phyloP scores from a whole-genome alignment of 2,329 filamentous ascomycete species.

The Periglandula ipomoeae region DNA sequence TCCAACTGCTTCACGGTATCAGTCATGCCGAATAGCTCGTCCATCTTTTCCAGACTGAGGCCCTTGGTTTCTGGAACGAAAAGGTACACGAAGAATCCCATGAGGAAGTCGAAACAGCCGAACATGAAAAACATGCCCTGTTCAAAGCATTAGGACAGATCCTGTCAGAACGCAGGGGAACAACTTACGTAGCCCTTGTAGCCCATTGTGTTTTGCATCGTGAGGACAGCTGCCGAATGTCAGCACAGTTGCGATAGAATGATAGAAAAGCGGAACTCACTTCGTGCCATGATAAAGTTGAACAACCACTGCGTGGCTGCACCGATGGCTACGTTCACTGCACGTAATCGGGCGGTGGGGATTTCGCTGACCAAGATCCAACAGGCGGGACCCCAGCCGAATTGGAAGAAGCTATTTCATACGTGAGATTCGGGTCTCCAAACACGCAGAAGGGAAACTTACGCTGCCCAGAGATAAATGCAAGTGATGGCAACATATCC shows the following conservation, averaged over 20 bases:
- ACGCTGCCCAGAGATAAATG: constrained; percentile 61
- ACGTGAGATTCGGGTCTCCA: constrained; percentile 11
- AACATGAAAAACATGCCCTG: constrained; percentile 61
- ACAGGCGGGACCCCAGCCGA: constrained; percentile 62
- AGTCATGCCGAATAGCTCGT: constrained; percentile 55
- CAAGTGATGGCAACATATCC: constrained; percentile 63
- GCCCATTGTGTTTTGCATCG: constrained; percentile 52
- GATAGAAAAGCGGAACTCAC: too few relatives aligned
- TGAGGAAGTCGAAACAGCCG: constrained; percentile 53
- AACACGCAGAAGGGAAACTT: constrained; percentile 11
- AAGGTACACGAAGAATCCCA: constrained; percentile 59
- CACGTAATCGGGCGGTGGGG: constrained; percentile 55
- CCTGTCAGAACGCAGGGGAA: background rate
- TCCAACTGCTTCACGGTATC: constrained; percentile 26
- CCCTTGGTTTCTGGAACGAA: constrained; percentile 66
- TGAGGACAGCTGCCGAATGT: constrained; percentile 40
- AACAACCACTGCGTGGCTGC: constrained; percentile 66
- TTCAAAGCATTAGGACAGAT: background rate
- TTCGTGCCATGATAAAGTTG: constrained; percentile 62
- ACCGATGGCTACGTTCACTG: constrained; percentile 58
- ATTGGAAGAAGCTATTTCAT: constrained; percentile 47
- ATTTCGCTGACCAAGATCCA: constrained; percentile 67
- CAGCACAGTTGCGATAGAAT: too few relatives aligned
- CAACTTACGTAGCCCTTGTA: constrained; percentile 30
- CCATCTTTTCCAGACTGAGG: constrained; percentile 52